Evolutionary conservation across 495 filamentous ascomycete genomes (phyloP), one percentile per base, ranked within the genome.

Genomic region (Amniculicola lignicola): DNA sequence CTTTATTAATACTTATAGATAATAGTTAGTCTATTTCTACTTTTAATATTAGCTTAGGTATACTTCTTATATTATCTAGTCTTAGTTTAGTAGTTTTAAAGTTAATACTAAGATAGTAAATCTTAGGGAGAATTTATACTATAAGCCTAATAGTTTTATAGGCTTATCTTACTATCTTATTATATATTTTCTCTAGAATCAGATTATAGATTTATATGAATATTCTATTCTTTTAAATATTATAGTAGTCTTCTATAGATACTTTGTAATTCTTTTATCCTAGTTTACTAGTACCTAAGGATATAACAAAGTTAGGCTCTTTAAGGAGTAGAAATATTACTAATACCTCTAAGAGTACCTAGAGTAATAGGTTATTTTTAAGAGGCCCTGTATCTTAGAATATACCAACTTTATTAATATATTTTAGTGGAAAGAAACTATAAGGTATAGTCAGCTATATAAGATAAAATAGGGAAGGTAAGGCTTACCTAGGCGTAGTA

Each of bases 231-330:
- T 43, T 43, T 21, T 21, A 43, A 43, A 43, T 43, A 43, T 43
- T 43, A 43, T n/a, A 21, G 16, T 21, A 43, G 19, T 43, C 40
- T 43, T 43, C 40, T 21, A n/a, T 43, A 21, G 40, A 43, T 6
- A 43, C 40, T 43, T 43, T 21, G 40, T 43, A 43, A 43, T 43
- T 43, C 40, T 21, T 43, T 43, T 9, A 21, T 43, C 22, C 40
- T 43, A 21, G 40, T 43, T 43, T 6, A 43, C 40, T 21, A 21
- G 40, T 43, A 43, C 40, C 40, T 43, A 43, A 43, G n/a, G 22
- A 43, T 43, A 43, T 43, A 21, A 43, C 22, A 43, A 43, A 43
- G 40, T 43, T 43, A 43, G 40, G 40, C 16, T 43, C 40, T 43
- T 43, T 21, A 43, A 43, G 5, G 6, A 43, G 40, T 21, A 21